These are phyloP conservation scores for Pythium aristosporum DNA, from an alignment of 352 stramenopile genomes.

Conservation along the genomic window DNA sequence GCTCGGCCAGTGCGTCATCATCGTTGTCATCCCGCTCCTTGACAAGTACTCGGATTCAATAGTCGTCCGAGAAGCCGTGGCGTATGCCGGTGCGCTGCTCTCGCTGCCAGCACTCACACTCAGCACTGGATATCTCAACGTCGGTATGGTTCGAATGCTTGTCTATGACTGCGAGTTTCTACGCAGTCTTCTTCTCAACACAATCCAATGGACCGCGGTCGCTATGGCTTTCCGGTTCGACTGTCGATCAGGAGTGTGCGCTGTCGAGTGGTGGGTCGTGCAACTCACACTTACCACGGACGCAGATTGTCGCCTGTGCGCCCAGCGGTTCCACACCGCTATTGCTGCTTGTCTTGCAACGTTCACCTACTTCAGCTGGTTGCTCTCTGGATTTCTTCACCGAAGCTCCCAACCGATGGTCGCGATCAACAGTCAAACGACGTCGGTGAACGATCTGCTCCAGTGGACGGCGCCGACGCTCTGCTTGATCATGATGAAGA, in stretches of 20 bases:
- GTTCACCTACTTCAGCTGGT: constrained; percentile 11
- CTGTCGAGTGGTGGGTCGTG: constrained; percentile 28
- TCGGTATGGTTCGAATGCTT: constrained; percentile 21
- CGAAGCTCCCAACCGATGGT: constrained; percentile 13
- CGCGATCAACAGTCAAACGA: constrained; percentile 12
- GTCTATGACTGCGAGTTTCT: constrained; percentile 29
- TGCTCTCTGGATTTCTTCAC: constrained; percentile 13
- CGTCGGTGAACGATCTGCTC: constrained; percentile 30
- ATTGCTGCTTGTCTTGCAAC: neutral
- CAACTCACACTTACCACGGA: constrained; percentile 28
- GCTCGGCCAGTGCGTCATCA: constrained; percentile 11
- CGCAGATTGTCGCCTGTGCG: constrained; percentile 21
- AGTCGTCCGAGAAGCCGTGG: neutral
- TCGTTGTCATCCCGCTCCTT: constrained; percentile 21
- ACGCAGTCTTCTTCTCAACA: constrained; percentile 27
- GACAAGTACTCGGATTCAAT: neutral
- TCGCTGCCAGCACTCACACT: constrained; percentile 24
- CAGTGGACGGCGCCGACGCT: constrained; percentile 31
- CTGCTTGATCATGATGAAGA: constrained; percentile 24
- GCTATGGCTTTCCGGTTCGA: constrained; percentile 23
- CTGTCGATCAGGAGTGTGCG: constrained; percentile 18
- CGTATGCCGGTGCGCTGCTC: constrained; percentile 7
- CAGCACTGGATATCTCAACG: constrained; percentile 22
- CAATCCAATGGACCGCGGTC: constrained; percentile 27
- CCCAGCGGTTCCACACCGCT: neutral